Evolutionary conservation across 2,329 filamentous ascomycete genomes (phyloP).

Genomic region (Talaromyces sp.): DNA sequence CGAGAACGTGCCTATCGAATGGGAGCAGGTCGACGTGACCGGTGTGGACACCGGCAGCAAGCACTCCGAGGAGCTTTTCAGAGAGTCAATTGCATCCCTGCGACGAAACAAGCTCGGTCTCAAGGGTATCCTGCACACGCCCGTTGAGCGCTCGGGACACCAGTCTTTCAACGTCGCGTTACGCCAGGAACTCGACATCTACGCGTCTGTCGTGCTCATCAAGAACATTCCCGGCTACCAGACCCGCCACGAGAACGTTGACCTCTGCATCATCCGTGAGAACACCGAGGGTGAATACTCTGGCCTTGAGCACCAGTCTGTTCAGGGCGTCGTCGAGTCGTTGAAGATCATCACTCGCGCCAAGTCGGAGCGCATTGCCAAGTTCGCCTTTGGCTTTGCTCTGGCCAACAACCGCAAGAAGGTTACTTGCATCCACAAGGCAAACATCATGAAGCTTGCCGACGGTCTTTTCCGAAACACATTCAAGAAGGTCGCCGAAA

Average conservation of each 20-base stretch:
- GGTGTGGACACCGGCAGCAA: slow-evolving; percentile 81
- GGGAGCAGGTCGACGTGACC: slow-evolving; percentile 96
- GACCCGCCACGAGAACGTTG: slow-evolving; percentile 94
- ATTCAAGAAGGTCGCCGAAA: slow-evolving; percentile 86
- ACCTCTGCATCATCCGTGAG: slow-evolving; percentile 99
- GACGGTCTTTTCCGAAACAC: slow-evolving; percentile 98
- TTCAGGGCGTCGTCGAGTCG: slow-evolving; percentile 92
- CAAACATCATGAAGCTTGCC: slow-evolving; percentile 99
- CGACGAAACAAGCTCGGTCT: slow-evolving; percentile 98
- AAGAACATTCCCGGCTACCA: slow-evolving; percentile 99
- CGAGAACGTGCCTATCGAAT: slow-evolving; percentile 96
- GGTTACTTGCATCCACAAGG: slow-evolving; percentile 99
- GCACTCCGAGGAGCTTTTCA: slow-evolving; percentile 90
- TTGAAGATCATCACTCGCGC: slow-evolving; percentile 99
- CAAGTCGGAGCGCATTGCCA: slow-evolving; percentile 98
- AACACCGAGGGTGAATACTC: slow-evolving; percentile 99
- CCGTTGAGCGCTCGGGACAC: slow-evolving; percentile 93
- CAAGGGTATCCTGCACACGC: slow-evolving; percentile 98
- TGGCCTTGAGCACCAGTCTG: slow-evolving; percentile 96
- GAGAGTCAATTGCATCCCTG: slow-evolving; percentile 89
- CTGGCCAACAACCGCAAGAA: slow-evolving; percentile 99
- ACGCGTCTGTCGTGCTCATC: slow-evolving; percentile 94
- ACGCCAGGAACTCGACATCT: slow-evolving; percentile 98
- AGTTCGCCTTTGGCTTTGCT: slow-evolving; percentile 97
- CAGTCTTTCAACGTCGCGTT: slow-evolving; percentile 99